Conservation (phyloP, 1,284 basidiomycete species). For the Inonotus hispidus region DNA sequence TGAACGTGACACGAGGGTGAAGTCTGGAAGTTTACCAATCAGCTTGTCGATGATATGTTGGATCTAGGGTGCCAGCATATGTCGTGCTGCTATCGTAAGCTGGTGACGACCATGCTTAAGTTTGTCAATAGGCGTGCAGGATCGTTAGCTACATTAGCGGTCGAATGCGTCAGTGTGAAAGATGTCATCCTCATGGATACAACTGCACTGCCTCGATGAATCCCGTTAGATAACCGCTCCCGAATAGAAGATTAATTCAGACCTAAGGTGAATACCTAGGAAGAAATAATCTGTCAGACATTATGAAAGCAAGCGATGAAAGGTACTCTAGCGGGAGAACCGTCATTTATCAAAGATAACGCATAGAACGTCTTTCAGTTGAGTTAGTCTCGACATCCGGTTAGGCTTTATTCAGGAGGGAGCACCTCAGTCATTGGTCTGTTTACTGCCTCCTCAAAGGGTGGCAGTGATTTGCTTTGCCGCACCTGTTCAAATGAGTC, state of each 20-base stretch:
- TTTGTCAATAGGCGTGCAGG: slow-evolving; percentile 34
- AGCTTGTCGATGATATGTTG: slow-evolving; percentile 40
- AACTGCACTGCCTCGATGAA: slow-evolving; percentile 35
- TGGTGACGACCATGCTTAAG: slow-evolving; percentile 38
- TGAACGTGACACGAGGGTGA: slow-evolving; percentile 3
- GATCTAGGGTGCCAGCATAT: slow-evolving; percentile 31
- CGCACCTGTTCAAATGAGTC: slow-evolving; percentile 31
- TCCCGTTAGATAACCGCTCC: slow-evolving; percentile 29
- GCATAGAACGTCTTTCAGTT: slow-evolving; percentile 28
- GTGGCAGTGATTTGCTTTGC: slow-evolving; percentile 34
- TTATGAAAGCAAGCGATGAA: not conserved
- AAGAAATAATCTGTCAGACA: not conserved
- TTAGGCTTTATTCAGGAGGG: slow-evolving; percentile 32
- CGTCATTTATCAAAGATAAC: slow-evolving; percentile 30
- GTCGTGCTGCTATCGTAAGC: slow-evolving; percentile 36
- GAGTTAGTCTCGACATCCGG: slow-evolving; percentile 22
- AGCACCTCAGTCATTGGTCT: slow-evolving; percentile 28
- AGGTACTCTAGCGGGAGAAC: slow-evolving; percentile 29
- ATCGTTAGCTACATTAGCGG: not conserved
- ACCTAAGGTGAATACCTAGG: slow-evolving; percentile 34
- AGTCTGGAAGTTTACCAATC: slow-evolving; percentile 26
- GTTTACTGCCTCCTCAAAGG: slow-evolving; percentile 39
- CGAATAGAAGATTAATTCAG: slow-evolving; percentile 36
- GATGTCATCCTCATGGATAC: slow-evolving; percentile 36
- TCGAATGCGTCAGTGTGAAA: not conserved